phyloP scores from a whole-genome alignment of 257 asterid species.

The Agastache rugosa region DNA sequence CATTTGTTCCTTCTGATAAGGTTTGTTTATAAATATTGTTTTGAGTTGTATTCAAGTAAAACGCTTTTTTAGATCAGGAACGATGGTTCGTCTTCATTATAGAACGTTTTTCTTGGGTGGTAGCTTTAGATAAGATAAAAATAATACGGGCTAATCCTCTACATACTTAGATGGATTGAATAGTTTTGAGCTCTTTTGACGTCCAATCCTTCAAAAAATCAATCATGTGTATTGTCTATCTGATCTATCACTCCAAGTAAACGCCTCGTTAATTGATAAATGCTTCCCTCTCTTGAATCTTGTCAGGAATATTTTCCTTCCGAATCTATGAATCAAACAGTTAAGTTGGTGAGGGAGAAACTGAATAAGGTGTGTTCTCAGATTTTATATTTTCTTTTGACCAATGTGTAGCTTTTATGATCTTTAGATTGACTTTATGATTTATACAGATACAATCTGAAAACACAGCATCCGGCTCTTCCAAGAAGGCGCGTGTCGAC shows the following conservation, averaged over 20 bases:
- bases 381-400: not conserved
- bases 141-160: too few species aligned
- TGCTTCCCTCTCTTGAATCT: constrained; percentile 4
- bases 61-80: not conserved
- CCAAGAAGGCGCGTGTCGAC: constrained; percentile 68
- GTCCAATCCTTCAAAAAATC: too few species aligned
- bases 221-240: too few species aligned
- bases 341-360: constrained; percentile 76
- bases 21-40: constrained; percentile 38
- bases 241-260: too few species aligned
- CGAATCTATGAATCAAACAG: constrained; percentile 85
- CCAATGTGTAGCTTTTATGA: not conserved
- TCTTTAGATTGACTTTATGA: not conserved
- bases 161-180: too few species aligned
- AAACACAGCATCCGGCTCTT: constrained; percentile 50
- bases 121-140: too few species aligned
- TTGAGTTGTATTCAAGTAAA: not conserved
- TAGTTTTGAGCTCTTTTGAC: too few species aligned
- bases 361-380: constrained; percentile 61
- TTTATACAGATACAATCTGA: constrained; percentile 58
- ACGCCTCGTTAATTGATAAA: constrained; percentile 10
- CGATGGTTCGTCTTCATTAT: not conserved
- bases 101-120: too few species aligned
- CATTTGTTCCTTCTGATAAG: constrained; percentile 57
- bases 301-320: constrained; percentile 77